Conservation (phyloP, 148 eudicot genomes). For the Fagopyrum tataricum region DNA sequence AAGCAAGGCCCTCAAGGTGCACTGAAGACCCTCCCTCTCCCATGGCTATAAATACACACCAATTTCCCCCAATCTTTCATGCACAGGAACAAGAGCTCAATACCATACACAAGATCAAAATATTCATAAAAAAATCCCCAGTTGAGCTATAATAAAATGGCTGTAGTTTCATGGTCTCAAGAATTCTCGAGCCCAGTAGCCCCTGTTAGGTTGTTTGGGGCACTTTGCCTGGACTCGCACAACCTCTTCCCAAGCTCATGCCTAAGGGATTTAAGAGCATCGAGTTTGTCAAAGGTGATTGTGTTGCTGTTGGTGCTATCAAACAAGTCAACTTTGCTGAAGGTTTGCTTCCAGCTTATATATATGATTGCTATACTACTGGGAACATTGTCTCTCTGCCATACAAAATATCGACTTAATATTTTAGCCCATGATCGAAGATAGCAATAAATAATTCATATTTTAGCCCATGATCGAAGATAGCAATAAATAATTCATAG, state of each 20-base stretch:
- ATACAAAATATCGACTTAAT: no score
- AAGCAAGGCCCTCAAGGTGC: background rate
- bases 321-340: background rate
- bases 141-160: background rate
- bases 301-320: background rate
- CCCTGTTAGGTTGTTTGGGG: background rate
- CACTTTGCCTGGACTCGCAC: background rate
- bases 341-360: no score
- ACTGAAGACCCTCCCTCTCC: background rate
- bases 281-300: background rate
- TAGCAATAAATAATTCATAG: no score
- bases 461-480: no score
- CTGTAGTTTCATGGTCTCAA: background rate
- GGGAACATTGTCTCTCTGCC: no score
- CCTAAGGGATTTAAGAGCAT: background rate
- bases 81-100: background rate
- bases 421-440: no score
- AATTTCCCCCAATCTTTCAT: background rate
- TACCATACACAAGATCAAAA: background rate
- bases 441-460: no score
- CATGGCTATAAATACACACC: background rate
- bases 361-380: no score
- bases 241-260: slow-evolving; percentile 3
- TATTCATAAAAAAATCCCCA: no score
- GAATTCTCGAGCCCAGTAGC: background rate